Base-by-base conservation (phyloP, 2,329 filamentous ascomycete genomes). In the Pestalotiopsis sp. region DNA sequence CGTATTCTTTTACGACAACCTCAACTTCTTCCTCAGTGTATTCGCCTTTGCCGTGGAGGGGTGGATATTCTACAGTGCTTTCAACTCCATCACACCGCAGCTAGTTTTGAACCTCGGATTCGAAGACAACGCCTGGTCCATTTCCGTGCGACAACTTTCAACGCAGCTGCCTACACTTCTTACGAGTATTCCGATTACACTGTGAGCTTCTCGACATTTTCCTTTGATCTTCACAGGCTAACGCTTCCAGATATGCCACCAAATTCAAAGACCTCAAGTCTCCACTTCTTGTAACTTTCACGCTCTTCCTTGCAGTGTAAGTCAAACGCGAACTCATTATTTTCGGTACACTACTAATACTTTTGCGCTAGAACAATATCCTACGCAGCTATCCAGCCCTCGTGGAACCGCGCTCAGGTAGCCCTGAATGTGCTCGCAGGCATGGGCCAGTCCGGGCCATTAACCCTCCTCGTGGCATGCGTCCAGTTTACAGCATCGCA, bases 31-130 rank as follows among this genome's bases (percentile, higher is more conserved):
- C 7, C 81, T 88, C 4, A 83, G 86, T 2, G 82, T 85, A 11
- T 87, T 88, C 73, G 86, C 86, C 4, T 88, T 88, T 70, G 83
- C 84, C 3, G 84, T 88, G 41, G 86, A 89, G 76, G 86, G 86
- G 14, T 89, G 86, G 86, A 86, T 89, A 67, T 89, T 87, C 73
- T 87, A 86, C 76, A 83, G 81, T 67, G 85, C 85, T 2, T 83
- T 87, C 69, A 86, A 86, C 75, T 82, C 82, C 25, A 77, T 86
- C 63, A 84, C 84, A 1, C 84, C 84, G 2, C 82, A 85, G 67
- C 82, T 87, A 62, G 78, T 83, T 2, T 79, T 86, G 3, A 80
- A 86, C 69, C 78, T 87, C 4, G 85, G 84, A 4, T 87, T 85
- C 68, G 80, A 84, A 70, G 78, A 78, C 12, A 76, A 82, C 63